Evolutionary conservation across 257 asterid genomes (phyloP).

Genomic region (Capsicum chinense): DNA sequence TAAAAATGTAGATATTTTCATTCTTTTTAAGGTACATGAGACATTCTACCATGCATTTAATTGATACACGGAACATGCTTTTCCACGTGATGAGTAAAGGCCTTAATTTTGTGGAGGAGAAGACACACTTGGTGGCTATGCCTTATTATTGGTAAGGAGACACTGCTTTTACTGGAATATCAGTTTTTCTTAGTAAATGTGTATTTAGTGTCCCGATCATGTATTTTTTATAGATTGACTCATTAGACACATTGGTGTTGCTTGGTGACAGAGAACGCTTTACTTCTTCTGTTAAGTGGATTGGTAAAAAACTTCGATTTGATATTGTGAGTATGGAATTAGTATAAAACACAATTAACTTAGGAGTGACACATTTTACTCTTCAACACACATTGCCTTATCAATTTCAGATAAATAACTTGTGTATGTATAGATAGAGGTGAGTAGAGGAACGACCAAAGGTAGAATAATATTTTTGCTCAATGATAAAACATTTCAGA

Average conservation of each 20-base stretch:
- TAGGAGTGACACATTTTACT: not conserved
- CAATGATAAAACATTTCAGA: too few relatives aligned
- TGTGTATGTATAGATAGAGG: too few relatives aligned
- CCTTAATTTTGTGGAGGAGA: constrained; percentile 96
- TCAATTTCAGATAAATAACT: not conserved
- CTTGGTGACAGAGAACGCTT: constrained; percentile 91
- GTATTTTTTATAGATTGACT: constrained; percentile 68
- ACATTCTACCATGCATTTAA: constrained; percentile 96
- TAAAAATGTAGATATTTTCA: constrained; percentile 12
- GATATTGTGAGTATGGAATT: constrained; percentile 93
- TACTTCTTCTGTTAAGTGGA: constrained; percentile 90
- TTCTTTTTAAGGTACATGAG: constrained; percentile 66
- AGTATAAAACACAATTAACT: constrained; percentile 26
- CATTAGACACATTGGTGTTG: constrained; percentile 91
- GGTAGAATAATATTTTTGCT: too few relatives aligned
- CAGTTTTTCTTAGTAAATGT: not conserved
- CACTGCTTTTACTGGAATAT: constrained; percentile 24
- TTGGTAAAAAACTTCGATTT: constrained; percentile 96
- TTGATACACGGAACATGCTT: constrained; percentile 93
- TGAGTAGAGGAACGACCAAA: too few relatives aligned
- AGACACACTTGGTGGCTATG: constrained; percentile 99
- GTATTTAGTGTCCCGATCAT: constrained; percentile 27
- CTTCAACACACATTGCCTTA: constrained; percentile 10
- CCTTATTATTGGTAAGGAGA: constrained; percentile 77
- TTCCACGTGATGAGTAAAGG: constrained; percentile 88